Percentiles rank a stretch among this genome's conserved stretches.
Conservation (phyloP, 2,329 filamentous ascomycete genomes). For the Apiospora sp. region DNA sequence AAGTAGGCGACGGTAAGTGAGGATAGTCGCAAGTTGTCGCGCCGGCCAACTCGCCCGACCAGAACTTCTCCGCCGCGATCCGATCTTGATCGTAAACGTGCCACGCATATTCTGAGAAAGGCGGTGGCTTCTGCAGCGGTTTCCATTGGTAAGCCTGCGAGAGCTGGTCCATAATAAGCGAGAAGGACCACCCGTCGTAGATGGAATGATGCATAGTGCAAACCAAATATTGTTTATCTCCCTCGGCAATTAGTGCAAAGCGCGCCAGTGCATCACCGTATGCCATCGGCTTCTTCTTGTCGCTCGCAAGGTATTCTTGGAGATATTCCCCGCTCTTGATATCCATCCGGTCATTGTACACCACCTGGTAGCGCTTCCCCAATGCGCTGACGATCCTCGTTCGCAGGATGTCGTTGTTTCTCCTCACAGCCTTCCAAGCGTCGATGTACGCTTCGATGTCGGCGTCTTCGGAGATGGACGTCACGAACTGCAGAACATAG, state of each 20-base stretch:
- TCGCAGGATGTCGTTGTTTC: slow-evolving; percentile 9
- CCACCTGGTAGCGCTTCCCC: slow-evolving; percentile 17
- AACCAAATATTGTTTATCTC: not conserved
- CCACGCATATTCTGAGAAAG: slow-evolving; percentile 2
- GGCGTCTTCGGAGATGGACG: not conserved
- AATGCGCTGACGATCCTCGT: not conserved
- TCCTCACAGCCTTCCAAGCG: not conserved
- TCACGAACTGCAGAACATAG: not conserved
- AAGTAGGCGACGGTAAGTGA: not conserved
- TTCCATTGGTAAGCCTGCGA: not conserved
- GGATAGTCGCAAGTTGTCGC: not conserved
- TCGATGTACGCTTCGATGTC: not conserved
- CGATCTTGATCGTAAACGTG: not conserved
- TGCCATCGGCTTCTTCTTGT: slow-evolving; percentile 3
- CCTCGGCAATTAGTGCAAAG: not conserved
- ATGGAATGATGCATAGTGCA: not conserved
- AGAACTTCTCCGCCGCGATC: not conserved
- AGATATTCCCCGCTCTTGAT: not conserved
- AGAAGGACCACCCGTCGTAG: slow-evolving; percentile 19
- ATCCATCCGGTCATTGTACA: not conserved
- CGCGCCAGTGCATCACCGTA: not conserved
- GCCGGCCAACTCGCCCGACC: not conserved
- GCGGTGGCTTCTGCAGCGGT: not conserved
- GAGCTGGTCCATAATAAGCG: slow-evolving; percentile 9
- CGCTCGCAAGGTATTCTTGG: not conserved